A percentile compares a stretch with the other conserved stretches of the same genome.
Evolutionary conservation across 768 basidiomycete genomes (phyloP).

Genomic region (Leucocoprinus sp.): DNA sequence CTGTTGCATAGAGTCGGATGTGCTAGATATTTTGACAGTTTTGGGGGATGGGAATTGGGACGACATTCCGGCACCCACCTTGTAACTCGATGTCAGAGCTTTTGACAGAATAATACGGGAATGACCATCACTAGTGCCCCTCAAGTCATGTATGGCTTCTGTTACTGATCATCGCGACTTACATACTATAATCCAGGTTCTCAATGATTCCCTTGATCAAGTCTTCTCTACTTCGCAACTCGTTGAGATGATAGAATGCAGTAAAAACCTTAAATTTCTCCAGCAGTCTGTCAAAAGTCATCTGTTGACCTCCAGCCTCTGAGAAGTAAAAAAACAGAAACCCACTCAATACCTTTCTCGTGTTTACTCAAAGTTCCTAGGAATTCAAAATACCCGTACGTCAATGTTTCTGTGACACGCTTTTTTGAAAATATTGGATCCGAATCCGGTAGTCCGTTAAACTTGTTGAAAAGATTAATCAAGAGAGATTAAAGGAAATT

Average conservation of each 20-base stretch:
- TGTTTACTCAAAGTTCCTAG: slow-evolving; percentile 85
- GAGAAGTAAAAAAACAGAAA: neutral
- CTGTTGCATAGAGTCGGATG: slow-evolving; percentile 82
- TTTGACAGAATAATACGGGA: slow-evolving; percentile 90
- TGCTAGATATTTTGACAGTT: slow-evolving; percentile 39
- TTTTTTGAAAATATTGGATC: slow-evolving; percentile 83
- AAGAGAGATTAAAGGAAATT: neutral
- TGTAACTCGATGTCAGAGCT: slow-evolving; percentile 88
- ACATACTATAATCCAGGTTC: slow-evolving; percentile 88
- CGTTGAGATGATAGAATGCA: slow-evolving; percentile 90
- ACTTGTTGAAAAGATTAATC: slow-evolving; percentile 29
- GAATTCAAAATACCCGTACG: slow-evolving; percentile 93
- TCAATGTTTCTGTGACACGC: slow-evolving; percentile 73
- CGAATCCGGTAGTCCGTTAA: slow-evolving; percentile 61
- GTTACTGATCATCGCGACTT: slow-evolving; percentile 20
- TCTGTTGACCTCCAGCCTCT: neutral
- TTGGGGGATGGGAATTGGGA: neutral
- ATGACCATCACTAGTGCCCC: slow-evolving; percentile 75
- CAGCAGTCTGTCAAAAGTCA: slow-evolving; percentile 52
- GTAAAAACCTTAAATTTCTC: slow-evolving; percentile 93
- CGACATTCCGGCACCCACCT: slow-evolving; percentile 34
- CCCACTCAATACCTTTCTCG: slow-evolving; percentile 84
- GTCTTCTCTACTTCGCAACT: slow-evolving; percentile 85
- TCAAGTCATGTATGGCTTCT: slow-evolving; percentile 9
- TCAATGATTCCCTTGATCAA: slow-evolving; percentile 87